phyloP scores from a whole-genome alignment of 2,329 filamentous ascomycete genomes.

The Ophiostoma himal-ulmi region DNA sequence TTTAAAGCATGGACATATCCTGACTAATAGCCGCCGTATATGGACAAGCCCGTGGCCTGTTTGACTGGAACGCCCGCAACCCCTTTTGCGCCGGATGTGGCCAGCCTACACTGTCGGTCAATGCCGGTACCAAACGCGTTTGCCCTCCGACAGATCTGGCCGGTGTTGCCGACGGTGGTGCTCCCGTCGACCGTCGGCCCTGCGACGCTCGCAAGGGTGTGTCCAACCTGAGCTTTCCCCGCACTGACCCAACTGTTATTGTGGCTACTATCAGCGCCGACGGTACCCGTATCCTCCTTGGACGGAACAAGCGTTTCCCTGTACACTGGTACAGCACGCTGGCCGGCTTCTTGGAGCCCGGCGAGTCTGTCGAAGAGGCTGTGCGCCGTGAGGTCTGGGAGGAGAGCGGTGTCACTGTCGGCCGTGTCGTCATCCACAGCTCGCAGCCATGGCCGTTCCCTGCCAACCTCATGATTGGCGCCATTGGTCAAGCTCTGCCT shows the following conservation, averaged over 20 bases:
- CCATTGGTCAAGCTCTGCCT: conserved; percentile 78
- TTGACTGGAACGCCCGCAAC: conserved; percentile 93
- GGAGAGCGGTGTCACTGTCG: conserved; percentile 70
- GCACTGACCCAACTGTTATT: conserved; percentile 92
- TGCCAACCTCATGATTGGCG: conserved; percentile 77
- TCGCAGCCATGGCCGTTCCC: conserved; percentile 87
- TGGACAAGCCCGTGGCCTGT: conserved; percentile 76
- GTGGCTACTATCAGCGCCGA: conserved; percentile 83
- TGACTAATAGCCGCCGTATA: conserved; percentile 68
- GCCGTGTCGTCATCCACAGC: conserved; percentile 73
- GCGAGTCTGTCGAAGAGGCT: conserved; percentile 78
- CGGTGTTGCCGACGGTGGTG: conserved; percentile 39
- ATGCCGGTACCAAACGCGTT: conserved; percentile 73
- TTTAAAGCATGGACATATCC: neutral
- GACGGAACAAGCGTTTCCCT: conserved; percentile 79
- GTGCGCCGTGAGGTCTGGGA: conserved; percentile 82
- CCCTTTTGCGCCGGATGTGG: conserved; percentile 90
- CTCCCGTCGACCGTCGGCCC: conserved; percentile 52
- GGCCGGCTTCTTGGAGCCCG: conserved; percentile 79
- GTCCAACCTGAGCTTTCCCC: conserved; percentile 86
- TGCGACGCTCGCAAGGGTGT: conserved; percentile 80
- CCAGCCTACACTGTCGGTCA: conserved; percentile 68
- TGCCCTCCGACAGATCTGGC: conserved; percentile 66
- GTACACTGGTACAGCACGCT: conserved; percentile 82
- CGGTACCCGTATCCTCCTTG: conserved; percentile 71